Evolutionary conservation across 768 basidiomycete genomes (phyloP).

Genomic region (Podaxis sp.): DNA sequence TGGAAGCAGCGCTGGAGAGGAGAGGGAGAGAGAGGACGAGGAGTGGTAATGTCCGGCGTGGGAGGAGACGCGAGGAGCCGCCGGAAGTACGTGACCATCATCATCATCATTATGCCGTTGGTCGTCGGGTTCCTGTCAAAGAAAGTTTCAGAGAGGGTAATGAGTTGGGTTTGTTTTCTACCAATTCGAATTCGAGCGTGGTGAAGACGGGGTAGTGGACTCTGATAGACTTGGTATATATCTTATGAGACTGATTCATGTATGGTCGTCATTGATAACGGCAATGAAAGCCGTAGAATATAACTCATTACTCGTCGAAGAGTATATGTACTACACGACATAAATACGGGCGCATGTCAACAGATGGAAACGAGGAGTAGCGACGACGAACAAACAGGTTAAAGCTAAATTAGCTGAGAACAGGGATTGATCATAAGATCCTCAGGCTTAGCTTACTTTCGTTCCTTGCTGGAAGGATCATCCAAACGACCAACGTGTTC

Average conservation of each 20-base stretch:
- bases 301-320: too few species aligned
- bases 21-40: slow-evolving; percentile 25
- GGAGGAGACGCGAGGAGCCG: slow-evolving; percentile 1
- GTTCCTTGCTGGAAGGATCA: too few species aligned
- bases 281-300: too few species aligned
- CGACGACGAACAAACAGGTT: too few species aligned
- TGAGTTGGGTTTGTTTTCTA: slow-evolving; percentile 2
- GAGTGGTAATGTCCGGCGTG: not conserved
- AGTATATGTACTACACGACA: too few species aligned
- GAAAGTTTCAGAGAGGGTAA: not conserved
- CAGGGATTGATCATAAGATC: too few species aligned
- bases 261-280: not conserved
- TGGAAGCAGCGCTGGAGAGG: slow-evolving; percentile 19
- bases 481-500: too few species aligned
- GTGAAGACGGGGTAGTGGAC: not conserved
- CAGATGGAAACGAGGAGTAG: too few species aligned
- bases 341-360: too few species aligned
- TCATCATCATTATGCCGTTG: not conserved
- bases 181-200: not conserved
- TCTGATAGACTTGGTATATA: not conserved
- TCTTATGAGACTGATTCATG: not conserved
- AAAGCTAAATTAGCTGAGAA: too few species aligned
- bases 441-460: too few species aligned
- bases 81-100: not conserved
- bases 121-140: not conserved